These are phyloP conservation scores for Bothriochloa decipiens DNA, from an alignment of 176 grass and related monocot species.

Conservation along the genomic window DNA sequence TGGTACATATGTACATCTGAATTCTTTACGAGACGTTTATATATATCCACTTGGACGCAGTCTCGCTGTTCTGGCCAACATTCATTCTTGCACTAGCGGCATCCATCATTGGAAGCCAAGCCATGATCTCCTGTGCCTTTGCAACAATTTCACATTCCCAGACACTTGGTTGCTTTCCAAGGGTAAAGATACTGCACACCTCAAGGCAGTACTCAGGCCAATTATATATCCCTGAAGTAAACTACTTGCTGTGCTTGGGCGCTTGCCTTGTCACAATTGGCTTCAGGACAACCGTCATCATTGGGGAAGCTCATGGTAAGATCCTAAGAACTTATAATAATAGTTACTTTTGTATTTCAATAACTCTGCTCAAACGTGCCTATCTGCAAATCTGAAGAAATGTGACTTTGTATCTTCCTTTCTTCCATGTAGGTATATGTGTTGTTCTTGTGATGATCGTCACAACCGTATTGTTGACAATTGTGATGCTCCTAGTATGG, in stretches of 20 bases:
- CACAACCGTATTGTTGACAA: conserved; percentile 47
- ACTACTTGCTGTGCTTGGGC: conserved; percentile 42
- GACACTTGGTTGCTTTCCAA: conserved; percentile 51
- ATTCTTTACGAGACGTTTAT: not conserved
- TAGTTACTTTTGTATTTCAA: not conserved
- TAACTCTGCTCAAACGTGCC: not conserved
- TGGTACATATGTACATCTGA: not conserved
- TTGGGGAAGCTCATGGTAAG: conserved; percentile 60
- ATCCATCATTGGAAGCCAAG: conserved; percentile 55
- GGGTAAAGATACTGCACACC: conserved; percentile 54
- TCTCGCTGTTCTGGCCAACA: conserved; percentile 46
- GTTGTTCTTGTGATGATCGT: conserved; percentile 59
- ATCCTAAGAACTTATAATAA: not conserved
- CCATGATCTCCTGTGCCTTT: conserved; percentile 64
- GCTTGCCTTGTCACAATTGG: conserved; percentile 43
- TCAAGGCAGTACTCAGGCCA: conserved; percentile 56
- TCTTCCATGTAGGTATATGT: conserved; percentile 42
- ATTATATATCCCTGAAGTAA: conserved; percentile 60
- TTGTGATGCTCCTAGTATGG: conserved; percentile 62
- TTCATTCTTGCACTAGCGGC: conserved; percentile 50
- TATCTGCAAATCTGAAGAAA: not conserved
- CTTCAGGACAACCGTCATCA: conserved; percentile 50
- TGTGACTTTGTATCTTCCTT: not conserved
- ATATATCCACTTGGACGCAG: not conserved
- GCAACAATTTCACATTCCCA: conserved; percentile 50